These are phyloP conservation scores for Solanum peruvianum DNA, from an alignment of 257 asterid species.

Conservation along the genomic window DNA sequence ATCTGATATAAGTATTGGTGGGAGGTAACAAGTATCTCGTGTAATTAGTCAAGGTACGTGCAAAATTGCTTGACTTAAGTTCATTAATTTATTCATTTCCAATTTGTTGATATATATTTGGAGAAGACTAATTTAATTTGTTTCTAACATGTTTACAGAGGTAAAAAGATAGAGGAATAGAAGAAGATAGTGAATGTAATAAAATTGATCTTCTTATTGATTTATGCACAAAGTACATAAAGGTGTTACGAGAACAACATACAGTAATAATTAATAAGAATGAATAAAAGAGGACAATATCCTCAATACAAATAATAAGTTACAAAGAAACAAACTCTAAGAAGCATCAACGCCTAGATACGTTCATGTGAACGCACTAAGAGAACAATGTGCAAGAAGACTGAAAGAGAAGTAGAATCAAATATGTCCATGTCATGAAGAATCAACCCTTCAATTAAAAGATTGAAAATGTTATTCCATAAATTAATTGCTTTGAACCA, in stretches of 20 bases:
- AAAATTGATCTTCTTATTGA: not conserved
- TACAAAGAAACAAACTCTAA: not conserved
- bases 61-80: not conserved
- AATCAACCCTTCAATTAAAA: not conserved
- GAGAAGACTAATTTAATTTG: not conserved
- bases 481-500: not conserved
- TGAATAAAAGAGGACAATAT: not conserved
- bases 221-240: not conserved
- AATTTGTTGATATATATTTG: not conserved
- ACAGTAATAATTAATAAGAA: not conserved
- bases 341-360: not conserved
- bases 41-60: not conserved
- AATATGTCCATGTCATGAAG: not conserved
- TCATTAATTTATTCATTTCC: not conserved
- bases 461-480: conserved; percentile 1
- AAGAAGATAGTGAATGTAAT: not conserved
- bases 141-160: not conserved
- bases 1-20: not conserved
- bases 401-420: conserved; percentile 5
- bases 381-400: not conserved
- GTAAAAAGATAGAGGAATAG: not conserved
- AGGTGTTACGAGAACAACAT: not conserved
- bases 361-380: not conserved
- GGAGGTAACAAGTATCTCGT: not conserved
- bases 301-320: not conserved